These are phyloP conservation scores for Gentiana macrophylla DNA, from an alignment of 257 asterid genomes.

Conservation along the genomic window DNA sequence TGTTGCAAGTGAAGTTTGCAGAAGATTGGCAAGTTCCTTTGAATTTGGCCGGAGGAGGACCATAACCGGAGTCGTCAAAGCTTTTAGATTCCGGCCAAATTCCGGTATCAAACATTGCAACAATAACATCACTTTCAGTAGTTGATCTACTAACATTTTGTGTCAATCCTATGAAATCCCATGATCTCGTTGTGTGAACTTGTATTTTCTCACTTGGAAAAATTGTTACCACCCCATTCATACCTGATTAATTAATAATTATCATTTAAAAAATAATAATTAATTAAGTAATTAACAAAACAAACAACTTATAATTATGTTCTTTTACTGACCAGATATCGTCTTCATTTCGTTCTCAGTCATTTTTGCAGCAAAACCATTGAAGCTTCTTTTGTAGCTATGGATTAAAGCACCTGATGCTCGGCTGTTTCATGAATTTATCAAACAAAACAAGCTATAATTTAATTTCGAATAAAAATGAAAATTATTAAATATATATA, in stretches of 20 bases:
- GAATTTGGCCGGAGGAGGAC: conserved; percentile 40
- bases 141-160: conserved; percentile 11
- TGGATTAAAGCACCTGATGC: conserved; percentile 12
- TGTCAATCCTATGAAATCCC: conserved; percentile 56
- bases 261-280: neutral
- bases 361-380: conserved; percentile 45
- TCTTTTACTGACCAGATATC: conserved; percentile 27
- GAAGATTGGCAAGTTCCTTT: conserved; percentile 33
- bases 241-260: conserved; percentile 11
- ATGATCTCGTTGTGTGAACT: conserved; percentile 42
- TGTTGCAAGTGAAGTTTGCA: conserved; percentile 38
- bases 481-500: neutral
- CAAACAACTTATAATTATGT: neutral
- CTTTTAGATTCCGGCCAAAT: conserved; percentile 45
- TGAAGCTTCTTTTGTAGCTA: conserved; percentile 45
- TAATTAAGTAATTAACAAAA: neutral
- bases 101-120: conserved; percentile 40
- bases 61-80: conserved; percentile 18
- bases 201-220: conserved; percentile 35
- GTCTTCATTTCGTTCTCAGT: conserved; percentile 35
- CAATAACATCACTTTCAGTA: conserved; percentile 30
- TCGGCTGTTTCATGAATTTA: conserved; percentile 19
- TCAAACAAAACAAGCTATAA: neutral
- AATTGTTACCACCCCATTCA: conserved; percentile 46
- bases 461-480: neutral